Conservation (phyloP, 352 stramenopile species). For the Globisporangium alternatum region DNA sequence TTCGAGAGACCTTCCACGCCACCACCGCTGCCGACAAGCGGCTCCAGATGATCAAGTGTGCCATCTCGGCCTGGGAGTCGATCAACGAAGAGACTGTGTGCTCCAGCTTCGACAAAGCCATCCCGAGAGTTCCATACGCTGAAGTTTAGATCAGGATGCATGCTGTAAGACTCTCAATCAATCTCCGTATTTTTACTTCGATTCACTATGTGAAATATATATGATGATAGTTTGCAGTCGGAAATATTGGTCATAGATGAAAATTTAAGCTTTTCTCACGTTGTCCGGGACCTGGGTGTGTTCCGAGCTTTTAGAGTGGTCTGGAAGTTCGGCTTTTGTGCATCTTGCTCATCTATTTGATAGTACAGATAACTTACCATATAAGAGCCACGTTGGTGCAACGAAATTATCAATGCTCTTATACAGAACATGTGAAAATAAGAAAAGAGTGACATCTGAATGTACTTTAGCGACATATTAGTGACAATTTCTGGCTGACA, state of each 20-base stretch:
- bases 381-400: conserved; percentile 3
- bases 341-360: not conserved
- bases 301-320: not conserved
- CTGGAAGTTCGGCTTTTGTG: not conserved
- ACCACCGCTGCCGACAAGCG: no score
- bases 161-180: not conserved
- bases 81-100: not conserved
- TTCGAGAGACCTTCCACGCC: no score
- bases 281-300: not conserved
- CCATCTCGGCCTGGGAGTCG: no score
- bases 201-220: not conserved
- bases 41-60: no score
- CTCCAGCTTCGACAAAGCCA: not conserved
- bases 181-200: not conserved
- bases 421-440: not conserved
- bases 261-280: not conserved
- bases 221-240: not conserved
- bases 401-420: conserved; percentile 4
- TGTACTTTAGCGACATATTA: not conserved
- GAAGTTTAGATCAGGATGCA: not conserved
- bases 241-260: not conserved
- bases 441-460: conserved; percentile 3
- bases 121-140: not conserved
- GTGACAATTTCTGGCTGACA: not conserved
- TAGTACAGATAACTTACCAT: not conserved